These are phyloP conservation scores for Furcasterigmium sp. DNA, from an alignment of 2,329 filamentous ascomycete genomes.

Conservation along the genomic window DNA sequence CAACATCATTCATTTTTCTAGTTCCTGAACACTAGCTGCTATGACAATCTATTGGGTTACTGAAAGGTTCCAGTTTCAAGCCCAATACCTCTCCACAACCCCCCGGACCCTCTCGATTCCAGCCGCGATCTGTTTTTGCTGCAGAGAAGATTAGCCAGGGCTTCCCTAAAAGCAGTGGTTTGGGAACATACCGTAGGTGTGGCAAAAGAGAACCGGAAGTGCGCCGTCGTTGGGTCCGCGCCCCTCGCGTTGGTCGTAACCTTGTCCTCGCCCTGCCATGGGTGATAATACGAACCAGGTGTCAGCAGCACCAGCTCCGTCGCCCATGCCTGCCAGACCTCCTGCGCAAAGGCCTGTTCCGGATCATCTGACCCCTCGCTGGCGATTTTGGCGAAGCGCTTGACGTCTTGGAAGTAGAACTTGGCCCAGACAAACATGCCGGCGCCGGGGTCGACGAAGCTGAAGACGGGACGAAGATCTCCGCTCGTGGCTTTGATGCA, in stretches of 20 bases:
- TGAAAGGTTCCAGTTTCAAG: not conserved
- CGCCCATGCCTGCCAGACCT: conserved; percentile 14
- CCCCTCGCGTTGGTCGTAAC: conserved; percentile 16
- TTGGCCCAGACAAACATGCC: conserved; percentile 27
- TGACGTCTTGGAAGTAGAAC: conserved; percentile 17
- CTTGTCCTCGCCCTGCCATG: conserved; percentile 21
- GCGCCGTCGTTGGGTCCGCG: conserved; percentile 14
- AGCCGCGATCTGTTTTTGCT: conserved; percentile 12
- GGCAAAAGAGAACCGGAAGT: conserved; percentile 22
- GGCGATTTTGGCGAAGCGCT: conserved; percentile 16
- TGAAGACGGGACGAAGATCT: conserved; percentile 17
- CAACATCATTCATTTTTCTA: too few species aligned
- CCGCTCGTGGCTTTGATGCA: conserved; percentile 6
- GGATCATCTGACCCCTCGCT: conserved; percentile 9
- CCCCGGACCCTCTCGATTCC: conserved; percentile 8
- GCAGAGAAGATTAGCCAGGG: conserved; percentile 1
- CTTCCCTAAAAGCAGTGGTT: not conserved
- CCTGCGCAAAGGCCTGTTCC: conserved; percentile 16
- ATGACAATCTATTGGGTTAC: too few species aligned
- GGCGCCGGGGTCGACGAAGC: conserved; percentile 19
- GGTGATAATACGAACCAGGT: conserved; percentile 24
- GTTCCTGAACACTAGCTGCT: too few species aligned
- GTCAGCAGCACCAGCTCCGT: conserved; percentile 18
- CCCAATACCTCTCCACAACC: conserved; percentile 7
- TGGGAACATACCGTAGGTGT: conserved; percentile 17